Percentiles rank a stretch among this genome's conserved stretches.
Conservation (phyloP, 2,329 filamentous ascomycete species). For the Colletotrichum theobromicola region DNA sequence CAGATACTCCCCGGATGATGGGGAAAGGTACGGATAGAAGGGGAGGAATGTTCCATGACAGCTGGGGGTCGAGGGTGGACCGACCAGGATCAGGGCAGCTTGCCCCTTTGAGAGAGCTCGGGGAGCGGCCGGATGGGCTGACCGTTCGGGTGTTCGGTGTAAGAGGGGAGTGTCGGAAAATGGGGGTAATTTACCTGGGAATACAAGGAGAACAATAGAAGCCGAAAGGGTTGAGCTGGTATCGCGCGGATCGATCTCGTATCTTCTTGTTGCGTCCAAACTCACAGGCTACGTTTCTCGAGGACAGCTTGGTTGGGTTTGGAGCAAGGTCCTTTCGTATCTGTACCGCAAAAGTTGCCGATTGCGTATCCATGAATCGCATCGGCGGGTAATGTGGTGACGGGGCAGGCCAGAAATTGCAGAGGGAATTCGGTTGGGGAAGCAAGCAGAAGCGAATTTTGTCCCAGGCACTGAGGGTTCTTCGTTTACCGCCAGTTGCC, state of each 20-base stretch:
- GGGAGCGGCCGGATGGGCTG: constrained; percentile 4
- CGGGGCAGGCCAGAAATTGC: background rate
- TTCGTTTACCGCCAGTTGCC: background rate
- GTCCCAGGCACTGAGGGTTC: background rate
- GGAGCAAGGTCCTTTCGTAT: background rate
- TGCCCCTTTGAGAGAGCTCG: constrained; percentile 13
- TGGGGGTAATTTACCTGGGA: background rate
- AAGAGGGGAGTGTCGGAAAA: background rate
- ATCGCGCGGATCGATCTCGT: background rate
- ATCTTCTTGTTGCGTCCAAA: background rate
- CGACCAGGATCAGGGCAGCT: constrained; percentile 1
- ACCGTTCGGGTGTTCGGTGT: constrained; percentile 10
- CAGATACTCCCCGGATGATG: constrained; percentile 12
- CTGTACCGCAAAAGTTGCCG: background rate
- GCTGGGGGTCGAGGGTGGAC: background rate
- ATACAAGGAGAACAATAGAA: background rate
- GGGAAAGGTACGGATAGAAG: constrained; percentile 9
- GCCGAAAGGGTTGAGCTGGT: background rate
- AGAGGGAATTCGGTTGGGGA: background rate
- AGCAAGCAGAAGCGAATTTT: background rate
- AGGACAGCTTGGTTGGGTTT: background rate
- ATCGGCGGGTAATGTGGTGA: background rate
- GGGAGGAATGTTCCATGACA: constrained; percentile 22
- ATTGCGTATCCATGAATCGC: background rate
- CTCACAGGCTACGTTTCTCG: background rate